Evolutionary conservation across 1,284 basidiomycete genomes (phyloP).

Genomic region (Ceratorhiza oryzae-sativae): DNA sequence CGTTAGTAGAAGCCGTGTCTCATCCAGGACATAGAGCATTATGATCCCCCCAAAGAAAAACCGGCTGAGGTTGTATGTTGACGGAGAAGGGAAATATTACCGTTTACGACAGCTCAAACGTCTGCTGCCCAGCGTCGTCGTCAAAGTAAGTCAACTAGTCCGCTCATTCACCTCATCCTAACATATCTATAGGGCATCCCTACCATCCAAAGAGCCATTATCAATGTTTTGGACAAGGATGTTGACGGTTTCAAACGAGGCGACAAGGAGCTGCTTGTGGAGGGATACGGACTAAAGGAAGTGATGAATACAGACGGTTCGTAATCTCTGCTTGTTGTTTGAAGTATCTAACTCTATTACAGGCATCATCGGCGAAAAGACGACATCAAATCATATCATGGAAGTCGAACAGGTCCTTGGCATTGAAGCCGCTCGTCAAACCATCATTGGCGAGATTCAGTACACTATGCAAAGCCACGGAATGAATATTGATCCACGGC

Average conservation of each 20-base stretch:
- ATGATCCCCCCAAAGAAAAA: conserved; percentile 77
- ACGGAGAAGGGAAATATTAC: conserved; percentile 87
- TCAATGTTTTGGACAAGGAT: conserved; percentile 88
- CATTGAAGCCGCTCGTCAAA: conserved; percentile 94
- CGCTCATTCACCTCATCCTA: neutral
- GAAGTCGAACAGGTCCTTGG: conserved; percentile 94
- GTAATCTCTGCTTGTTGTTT: conserved; percentile 43
- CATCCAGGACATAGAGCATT: conserved; percentile 62
- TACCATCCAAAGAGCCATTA: conserved; percentile 87
- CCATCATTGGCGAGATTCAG: conserved; percentile 97
- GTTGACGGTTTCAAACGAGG: conserved; percentile 77
- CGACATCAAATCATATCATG: conserved; percentile 97
- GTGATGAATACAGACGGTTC: conserved; percentile 97
- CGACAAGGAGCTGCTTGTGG: conserved; percentile 87
- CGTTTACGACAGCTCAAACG: conserved; percentile 86
- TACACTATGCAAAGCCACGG: conserved; percentile 98
- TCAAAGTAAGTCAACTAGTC: conserved; percentile 70
- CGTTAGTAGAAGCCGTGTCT: neutral
- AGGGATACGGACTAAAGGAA: conserved; percentile 96
- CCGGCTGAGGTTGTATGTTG: conserved; percentile 86
- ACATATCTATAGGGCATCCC: conserved; percentile 69
- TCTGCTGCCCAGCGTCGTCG: conserved; percentile 80
- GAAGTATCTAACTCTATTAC: neutral
- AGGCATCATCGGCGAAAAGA: conserved; percentile 92
- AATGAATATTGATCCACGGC: conserved; percentile 98